Conservation (phyloP, 106 monocot species). For the Dactylorhiza incarnata region DNA sequence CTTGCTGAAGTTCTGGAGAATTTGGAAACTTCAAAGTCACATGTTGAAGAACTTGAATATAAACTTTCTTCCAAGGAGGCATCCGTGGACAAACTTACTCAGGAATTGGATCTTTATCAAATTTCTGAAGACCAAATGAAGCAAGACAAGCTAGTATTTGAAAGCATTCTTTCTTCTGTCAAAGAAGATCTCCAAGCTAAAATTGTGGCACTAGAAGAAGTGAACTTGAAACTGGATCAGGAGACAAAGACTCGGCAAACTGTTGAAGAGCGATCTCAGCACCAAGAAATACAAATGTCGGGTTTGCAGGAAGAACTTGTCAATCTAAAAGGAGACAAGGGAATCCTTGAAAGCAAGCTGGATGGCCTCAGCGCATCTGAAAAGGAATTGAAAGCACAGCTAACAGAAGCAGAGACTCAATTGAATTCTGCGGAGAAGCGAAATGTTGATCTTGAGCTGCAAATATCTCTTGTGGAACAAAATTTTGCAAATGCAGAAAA, state of each 20-base stretch:
- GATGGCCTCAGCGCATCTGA: constrained; percentile 35
- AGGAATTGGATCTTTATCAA: constrained; percentile 37
- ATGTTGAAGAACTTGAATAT: constrained; percentile 47
- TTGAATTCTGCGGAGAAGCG: constrained; percentile 44
- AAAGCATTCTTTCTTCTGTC: constrained; percentile 32
- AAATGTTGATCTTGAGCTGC: constrained; percentile 52
- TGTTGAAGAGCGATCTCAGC: constrained; percentile 30
- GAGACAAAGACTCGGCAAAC: constrained; percentile 38
- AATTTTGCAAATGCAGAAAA: constrained; percentile 35
- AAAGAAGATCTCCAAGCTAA: constrained; percentile 51
- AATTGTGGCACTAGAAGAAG: constrained; percentile 25
- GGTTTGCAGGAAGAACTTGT: constrained; percentile 49
- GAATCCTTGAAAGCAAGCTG: constrained; percentile 29
- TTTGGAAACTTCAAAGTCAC: constrained; percentile 46
- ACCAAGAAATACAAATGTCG: constrained; percentile 26
- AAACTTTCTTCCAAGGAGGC: constrained; percentile 41
- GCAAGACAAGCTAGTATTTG: constrained; percentile 34
- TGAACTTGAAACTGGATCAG: constrained; percentile 35
- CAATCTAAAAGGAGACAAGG: constrained; percentile 49
- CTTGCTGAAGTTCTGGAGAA: constrained; percentile 28
- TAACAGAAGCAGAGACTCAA: constrained; percentile 44
- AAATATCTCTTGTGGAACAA: constrained; percentile 34
- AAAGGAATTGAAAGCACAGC: constrained; percentile 33
- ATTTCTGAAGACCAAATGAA: constrained; percentile 55
- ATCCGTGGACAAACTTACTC: constrained; percentile 37